Base-by-base conservation (phyloP, 768 basidiomycete genomes). In the Pleurotus djamor region DNA sequence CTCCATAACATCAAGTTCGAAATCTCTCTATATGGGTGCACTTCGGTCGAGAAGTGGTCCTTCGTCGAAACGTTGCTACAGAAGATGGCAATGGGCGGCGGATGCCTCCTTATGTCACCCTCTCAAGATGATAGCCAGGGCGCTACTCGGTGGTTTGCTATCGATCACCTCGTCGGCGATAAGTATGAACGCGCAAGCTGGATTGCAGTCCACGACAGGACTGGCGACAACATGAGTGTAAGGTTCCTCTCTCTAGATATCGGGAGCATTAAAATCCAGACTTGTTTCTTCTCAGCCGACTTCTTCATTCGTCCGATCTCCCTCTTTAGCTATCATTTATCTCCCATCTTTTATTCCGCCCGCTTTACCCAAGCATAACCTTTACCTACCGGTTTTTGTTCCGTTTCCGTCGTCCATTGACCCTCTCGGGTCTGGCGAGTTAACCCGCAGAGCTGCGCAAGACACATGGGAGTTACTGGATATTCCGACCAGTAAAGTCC, bases 241-340 rank as follows among this genome's bases (percentile, higher is more conserved):
- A 28, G 41, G 54, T 56, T 7, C 12, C 38, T 56, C 33, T 32
- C n/a, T 56, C n/a, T 56, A 4, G 28, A 28, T 44, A 43, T 56
- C 54, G 38, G 17, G 16, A 56, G 36, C 44, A 56, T 56, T 56
- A 45, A 28, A 56, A 56, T 56, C 54, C 54, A 56, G 41, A 43
- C n/a, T 12, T 71, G 76, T 76, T 67, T 79, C 21, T 28, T 28
- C 21, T 28, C 81, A 73, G 63, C 63, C 66, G 60, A 63, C 62
- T 56, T 54, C 61, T 67, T 61, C 61, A 59, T 69, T 59, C 66
- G 60, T 70, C 59, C 64, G 61, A 56, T 41, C 41, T 44, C 86
- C 80, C 57, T 89, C 89, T 35, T 74, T 92, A 63, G 90, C 87
- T 21, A 76, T 92, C 60, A 74, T 91, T 58, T 89, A 84, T 71